These are phyloP conservation scores for Themeda triandra DNA, from an alignment of 176 grass and related monocot species.

Conservation along the genomic window DNA sequence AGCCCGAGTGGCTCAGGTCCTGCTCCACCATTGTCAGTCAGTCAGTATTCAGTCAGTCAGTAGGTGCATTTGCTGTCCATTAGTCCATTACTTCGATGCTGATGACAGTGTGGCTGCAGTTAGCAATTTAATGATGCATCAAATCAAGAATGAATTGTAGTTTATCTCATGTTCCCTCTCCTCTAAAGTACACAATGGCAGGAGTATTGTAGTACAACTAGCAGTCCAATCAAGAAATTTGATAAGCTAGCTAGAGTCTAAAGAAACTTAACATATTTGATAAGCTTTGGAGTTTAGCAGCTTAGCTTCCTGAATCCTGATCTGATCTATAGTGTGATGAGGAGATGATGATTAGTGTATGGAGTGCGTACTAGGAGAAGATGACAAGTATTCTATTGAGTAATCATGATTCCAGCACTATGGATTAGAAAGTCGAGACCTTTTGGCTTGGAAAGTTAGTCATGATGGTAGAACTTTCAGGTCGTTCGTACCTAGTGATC, in stretches of 20 bases:
- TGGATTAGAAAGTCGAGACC: constrained; percentile 20
- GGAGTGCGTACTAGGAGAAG: neutral
- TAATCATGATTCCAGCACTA: constrained; percentile 17
- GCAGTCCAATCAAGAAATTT: neutral
- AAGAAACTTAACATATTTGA: neutral
- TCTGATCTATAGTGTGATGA: neutral
- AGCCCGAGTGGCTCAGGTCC: constrained; percentile 89
- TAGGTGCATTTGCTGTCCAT: too few species aligned
- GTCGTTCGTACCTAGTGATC: neutral
- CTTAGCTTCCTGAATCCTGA: neutral
- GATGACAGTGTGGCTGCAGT: too few species aligned
- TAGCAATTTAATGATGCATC: neutral
- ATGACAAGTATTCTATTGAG: constrained; percentile 2
- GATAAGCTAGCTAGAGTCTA: neutral
- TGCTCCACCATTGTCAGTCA: constrained; percentile 99
- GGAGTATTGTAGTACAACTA: neutral
- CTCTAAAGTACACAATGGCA: constrained; percentile 1
- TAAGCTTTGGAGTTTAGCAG: constrained; percentile 5
- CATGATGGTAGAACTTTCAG: constrained; percentile 38
- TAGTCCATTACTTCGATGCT: too few species aligned
- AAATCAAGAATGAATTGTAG: neutral
- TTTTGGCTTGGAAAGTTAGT: constrained; percentile 43
- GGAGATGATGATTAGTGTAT: neutral
- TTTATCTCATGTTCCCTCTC: neutral
- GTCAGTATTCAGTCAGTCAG: too few species aligned